These are phyloP conservation scores for Rhynchosporium agropyri DNA, from an alignment of 2,329 filamentous ascomycete genomes.

Conservation along the genomic window DNA sequence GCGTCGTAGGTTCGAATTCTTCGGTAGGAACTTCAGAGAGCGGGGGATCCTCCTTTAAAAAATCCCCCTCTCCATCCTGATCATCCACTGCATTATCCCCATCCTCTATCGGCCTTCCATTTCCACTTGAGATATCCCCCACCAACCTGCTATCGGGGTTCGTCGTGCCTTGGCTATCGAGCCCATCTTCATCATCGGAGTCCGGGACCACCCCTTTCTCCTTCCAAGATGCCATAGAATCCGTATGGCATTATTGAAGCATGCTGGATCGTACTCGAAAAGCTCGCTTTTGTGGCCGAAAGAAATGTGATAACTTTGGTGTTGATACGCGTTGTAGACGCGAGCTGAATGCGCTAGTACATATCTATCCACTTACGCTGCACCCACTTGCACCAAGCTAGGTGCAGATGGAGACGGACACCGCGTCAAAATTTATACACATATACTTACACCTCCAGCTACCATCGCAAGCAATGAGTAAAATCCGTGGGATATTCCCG, in stretches of 20 bases:
- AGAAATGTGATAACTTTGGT: background rate
- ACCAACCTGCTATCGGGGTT: conserved; percentile 8
- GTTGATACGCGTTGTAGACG: conserved; percentile 6
- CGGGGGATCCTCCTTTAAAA: background rate
- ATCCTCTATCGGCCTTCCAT: background rate
- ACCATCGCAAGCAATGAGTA: conserved; percentile 34
- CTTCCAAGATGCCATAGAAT: conserved; percentile 43
- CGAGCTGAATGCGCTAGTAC: background rate
- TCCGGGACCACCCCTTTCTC: conserved; percentile 43
- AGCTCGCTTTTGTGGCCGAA: background rate
- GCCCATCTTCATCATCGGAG: conserved; percentile 43
- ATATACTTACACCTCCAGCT: too few relatives aligned
- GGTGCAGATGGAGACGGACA: too few relatives aligned
- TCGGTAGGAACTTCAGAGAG: background rate
- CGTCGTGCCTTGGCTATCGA: conserved; percentile 32
- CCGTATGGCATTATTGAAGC: conserved; percentile 32
- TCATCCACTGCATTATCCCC: background rate
- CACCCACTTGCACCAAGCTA: too few relatives aligned
- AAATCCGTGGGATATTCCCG: conserved; percentile 36
- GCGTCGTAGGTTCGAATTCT: background rate
- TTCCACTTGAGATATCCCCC: background rate
- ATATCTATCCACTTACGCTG: background rate
- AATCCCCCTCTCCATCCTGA: background rate
- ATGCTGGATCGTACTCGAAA: background rate
- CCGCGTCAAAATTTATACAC: background rate